These are phyloP conservation scores for Auxenochlorella pyrenoidosa DNA, from an alignment of 139 green algal genomes.

Conservation along the genomic window DNA sequence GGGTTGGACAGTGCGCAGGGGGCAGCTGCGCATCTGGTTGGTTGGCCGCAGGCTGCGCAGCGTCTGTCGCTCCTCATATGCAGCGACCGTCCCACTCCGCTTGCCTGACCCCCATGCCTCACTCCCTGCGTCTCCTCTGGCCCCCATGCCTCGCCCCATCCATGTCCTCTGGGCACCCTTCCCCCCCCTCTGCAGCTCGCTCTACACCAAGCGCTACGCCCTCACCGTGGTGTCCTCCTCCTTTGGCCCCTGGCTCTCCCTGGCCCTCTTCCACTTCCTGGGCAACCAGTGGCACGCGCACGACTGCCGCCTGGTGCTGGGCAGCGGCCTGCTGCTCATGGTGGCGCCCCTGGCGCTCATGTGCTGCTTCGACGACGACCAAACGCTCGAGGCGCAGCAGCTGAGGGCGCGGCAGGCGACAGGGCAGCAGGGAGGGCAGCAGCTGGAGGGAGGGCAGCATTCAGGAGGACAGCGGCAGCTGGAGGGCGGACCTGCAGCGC, in stretches of 20 bases:
- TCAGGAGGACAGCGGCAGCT: not conserved
- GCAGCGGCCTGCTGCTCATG: constrained; percentile 45
- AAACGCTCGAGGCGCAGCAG: constrained; percentile 29
- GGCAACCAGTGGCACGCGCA: constrained; percentile 52
- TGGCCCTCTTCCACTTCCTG: constrained; percentile 51
- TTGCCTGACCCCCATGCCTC: not conserved
- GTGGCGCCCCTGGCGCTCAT: constrained; percentile 44
- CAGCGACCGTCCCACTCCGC: too few species aligned
- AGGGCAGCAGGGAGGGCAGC: not conserved
- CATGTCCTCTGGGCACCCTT: not conserved
- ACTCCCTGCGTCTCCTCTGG: too few species aligned
- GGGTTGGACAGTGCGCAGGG: not conserved
- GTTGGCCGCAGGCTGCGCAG: too few species aligned
- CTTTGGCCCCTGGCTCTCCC: constrained; percentile 44
- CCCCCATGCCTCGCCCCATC: too few species aligned
- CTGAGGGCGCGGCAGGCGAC: not conserved
- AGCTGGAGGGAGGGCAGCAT: not conserved
- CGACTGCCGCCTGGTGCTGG: constrained; percentile 54
- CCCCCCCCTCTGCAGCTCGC: constrained; percentile 21
- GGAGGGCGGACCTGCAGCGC: too few species aligned
- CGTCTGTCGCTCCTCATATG: too few species aligned
- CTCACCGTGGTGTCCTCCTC: constrained; percentile 32
- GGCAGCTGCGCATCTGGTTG: too few species aligned
- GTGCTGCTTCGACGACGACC: constrained; percentile 60
- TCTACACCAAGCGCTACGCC: constrained; percentile 45